Base-by-base conservation (phyloP, 2,329 filamentous ascomycete genomes). In the Hymenoscyphus infarciens region DNA sequence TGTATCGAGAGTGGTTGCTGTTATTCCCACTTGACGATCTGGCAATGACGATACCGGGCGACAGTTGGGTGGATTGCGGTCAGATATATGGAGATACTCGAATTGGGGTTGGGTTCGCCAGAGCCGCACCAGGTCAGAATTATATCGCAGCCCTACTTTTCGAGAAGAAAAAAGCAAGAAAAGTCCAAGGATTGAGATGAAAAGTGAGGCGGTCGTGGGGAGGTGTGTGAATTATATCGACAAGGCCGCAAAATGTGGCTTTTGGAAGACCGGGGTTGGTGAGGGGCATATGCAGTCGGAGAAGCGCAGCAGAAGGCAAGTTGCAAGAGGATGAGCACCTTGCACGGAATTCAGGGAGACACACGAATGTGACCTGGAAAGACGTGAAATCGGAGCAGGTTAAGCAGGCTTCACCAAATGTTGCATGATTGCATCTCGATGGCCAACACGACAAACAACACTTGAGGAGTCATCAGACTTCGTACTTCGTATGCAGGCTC, bases 41-140 rank as follows among this genome's bases (percentile, higher is more conserved):
- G 19, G 38, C 57, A 52, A 61, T 31, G 59, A 53, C 33, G 25
- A 54, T 54, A 19, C 53, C 59, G 62, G 57, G 62, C 62, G 59
- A 61, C 16, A 54, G 49, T 22, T 11, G 42, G 42, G 10, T 49
- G 42, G 42, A 49, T 10, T 11, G 42, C 42, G 42, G 42, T 49
- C 42, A 49, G 42, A 49, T 49, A 49, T 49, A 49, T 49, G 42
- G 42, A 25, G 42, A 49, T 49, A 25, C 11, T 49, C 10, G 42
- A 49, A 49, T 19, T 49, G 42, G n/a, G 42, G 25, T 19, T 49
- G 42, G n/a, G 42, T 49, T 49, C 42, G 19, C 31, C 59, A 54
- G 53, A 57, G 59, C 49, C 56, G 59, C 60, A 62, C 42, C 3
- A 45, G 31, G 57, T 56, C 10, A 10, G 15, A 5, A 19, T 13